Conservation (phyloP, 441 rosid genomes). For the Eruca vesicaria region DNA sequence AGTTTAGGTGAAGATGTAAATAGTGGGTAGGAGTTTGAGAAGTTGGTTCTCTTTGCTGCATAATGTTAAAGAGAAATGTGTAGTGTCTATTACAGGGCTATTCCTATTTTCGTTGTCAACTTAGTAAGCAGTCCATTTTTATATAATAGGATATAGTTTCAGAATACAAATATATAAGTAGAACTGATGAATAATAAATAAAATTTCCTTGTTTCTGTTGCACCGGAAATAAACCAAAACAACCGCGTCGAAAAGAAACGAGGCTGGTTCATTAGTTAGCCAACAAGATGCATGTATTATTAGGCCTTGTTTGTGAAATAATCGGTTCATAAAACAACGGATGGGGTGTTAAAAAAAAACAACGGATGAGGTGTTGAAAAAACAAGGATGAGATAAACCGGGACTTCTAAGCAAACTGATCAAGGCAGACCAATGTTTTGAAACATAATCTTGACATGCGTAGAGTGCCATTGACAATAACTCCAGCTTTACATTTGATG, state of each 20-base stretch:
- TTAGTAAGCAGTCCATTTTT: neutral
- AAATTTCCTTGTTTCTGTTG: no score
- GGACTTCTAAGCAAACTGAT: neutral
- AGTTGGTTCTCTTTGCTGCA: conserved; percentile 2
- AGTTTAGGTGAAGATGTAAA: no score
- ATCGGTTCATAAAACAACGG: neutral
- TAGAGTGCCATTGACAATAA: neutral
- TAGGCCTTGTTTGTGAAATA: neutral
- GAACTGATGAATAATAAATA: no score
- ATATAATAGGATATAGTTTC: neutral
- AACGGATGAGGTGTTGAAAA: no score
- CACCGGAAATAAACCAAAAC: no score
- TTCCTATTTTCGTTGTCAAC: neutral
- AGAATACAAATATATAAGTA: no score
- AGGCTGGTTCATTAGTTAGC: neutral
- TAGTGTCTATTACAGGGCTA: neutral
- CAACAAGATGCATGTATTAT: neutral
- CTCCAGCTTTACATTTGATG: neutral
- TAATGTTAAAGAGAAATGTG: conserved; percentile 9
- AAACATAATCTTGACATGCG: neutral
- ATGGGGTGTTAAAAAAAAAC: no score
- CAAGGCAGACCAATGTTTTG: neutral
- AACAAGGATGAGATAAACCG: neutral
- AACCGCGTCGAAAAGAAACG: neutral
- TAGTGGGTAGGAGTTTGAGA: neutral